These are phyloP conservation scores for Yarrowia divulgata DNA, from an alignment of 805 yeast species.

Conservation along the genomic window DNA sequence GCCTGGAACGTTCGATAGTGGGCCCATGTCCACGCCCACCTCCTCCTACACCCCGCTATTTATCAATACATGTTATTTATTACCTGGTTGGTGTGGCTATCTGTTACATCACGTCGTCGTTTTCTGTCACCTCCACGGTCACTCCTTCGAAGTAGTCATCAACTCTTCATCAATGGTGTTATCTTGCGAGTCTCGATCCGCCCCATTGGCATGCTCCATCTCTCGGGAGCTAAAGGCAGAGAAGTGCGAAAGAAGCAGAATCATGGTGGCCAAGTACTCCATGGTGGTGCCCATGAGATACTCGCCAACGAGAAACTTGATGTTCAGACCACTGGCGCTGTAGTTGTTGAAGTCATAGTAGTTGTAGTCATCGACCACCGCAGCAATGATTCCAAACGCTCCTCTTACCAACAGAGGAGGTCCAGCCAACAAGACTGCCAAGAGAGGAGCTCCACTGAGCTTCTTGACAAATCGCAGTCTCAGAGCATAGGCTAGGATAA, in stretches of 20 bases:
- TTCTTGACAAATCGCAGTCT: constrained; percentile 1
- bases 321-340: background rate
- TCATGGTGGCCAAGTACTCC: constrained; percentile 20
- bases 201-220: constrained; percentile 1
- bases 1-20: too few relatives aligned
- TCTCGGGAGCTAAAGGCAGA: background rate
- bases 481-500: constrained; percentile 16
- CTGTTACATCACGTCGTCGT: background rate
- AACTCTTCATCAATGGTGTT: background rate
- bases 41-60: too few relatives aligned
- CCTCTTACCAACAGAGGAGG: constrained; percentile 17
- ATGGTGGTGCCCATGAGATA: constrained; percentile 32
- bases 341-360: constrained; percentile 26
- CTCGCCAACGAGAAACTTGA: constrained; percentile 8
- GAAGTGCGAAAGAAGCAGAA: constrained; percentile 18
- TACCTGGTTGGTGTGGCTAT: background rate
- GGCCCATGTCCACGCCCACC: too few relatives aligned
- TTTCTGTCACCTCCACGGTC: too few relatives aligned
- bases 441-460: constrained; percentile 12
- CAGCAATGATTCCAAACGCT: constrained; percentile 30
- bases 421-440: constrained; percentile 11
- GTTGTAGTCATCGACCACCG: constrained; percentile 9
- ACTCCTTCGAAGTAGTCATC: too few relatives aligned
- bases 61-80: background rate
- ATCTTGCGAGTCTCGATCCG: background rate